These are phyloP conservation scores for Fonsecaea pedrosoi DNA, from an alignment of 2,329 filamentous ascomycete genomes.

Conservation along the genomic window DNA sequence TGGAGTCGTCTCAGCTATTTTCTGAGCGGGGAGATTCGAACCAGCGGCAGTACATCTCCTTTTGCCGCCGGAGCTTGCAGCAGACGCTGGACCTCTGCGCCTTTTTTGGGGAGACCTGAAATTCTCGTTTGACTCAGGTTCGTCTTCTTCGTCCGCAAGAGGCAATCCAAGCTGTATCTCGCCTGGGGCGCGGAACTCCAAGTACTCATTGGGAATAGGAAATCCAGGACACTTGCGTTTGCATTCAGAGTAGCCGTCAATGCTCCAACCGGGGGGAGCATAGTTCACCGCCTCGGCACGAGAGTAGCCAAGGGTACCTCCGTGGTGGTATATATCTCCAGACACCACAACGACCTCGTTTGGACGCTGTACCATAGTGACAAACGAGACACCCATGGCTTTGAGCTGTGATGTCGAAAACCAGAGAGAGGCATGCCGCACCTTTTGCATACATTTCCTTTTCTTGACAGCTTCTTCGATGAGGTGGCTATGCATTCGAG, in stretches of 20 bases:
- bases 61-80: too few relatives aligned
- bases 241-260: neutral
- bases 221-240: neutral
- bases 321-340: constrained; percentile 4
- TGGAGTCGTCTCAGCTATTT: neutral
- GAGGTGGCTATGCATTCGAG: constrained; percentile 6
- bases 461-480: constrained; percentile 3
- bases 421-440: constrained; percentile 9
- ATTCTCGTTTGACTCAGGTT: too few relatives aligned
- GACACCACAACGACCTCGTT: constrained; percentile 4
- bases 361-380: neutral
- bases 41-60: too few relatives aligned
- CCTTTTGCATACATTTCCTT: constrained; percentile 5
- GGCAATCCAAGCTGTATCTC: neutral
- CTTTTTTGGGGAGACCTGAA: too few relatives aligned
- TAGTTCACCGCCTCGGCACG: neutral
- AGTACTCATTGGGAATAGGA: neutral
- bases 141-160: too few relatives aligned
- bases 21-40: too few relatives aligned
- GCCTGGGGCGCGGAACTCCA: neutral
- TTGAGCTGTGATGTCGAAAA: constrained; percentile 2
- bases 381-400: constrained; percentile 7
- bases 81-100: too few relatives aligned
- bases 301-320: neutral
- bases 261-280: neutral